phyloP scores from a whole-genome alignment of 2,329 filamentous ascomycete genomes.

The Graphilbum fragrans region DNA sequence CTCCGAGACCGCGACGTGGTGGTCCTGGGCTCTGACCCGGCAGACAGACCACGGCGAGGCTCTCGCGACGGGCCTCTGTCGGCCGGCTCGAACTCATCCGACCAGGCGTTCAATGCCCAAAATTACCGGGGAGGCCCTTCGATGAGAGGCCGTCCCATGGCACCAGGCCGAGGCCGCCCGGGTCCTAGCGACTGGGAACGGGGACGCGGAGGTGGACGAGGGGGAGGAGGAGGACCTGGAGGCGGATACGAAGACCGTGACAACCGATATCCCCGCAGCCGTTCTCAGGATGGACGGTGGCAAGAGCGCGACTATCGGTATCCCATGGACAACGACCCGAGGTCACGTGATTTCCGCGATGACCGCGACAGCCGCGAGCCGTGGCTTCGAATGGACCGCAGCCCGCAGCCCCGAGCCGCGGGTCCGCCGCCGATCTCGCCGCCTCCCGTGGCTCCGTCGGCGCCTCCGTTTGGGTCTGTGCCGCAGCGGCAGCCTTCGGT shows the following conservation, averaged over 20 bases:
- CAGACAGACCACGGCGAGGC: constrained; percentile 50
- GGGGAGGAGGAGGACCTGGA: too few species aligned
- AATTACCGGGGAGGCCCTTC: constrained; percentile 46
- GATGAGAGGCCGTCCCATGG: constrained; percentile 30
- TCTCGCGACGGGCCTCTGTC: constrained; percentile 64
- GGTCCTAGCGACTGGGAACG: constrained; percentile 43
- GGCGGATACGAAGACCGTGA: constrained; percentile 50
- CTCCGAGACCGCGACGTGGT: constrained; percentile 48
- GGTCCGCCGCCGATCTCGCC: constrained; percentile 37
- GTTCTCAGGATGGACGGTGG: constrained; percentile 54
- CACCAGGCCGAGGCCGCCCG: constrained; percentile 23
- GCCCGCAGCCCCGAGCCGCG: constrained; percentile 33
- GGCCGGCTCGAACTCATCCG: constrained; percentile 58
- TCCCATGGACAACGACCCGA: constrained; percentile 20
- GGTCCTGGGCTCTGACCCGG: constrained; percentile 50
- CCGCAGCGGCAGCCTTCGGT: constrained; percentile 30
- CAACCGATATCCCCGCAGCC: constrained; percentile 49
- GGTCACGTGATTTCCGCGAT: constrained; percentile 28
- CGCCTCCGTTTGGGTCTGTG: constrained; percentile 44
- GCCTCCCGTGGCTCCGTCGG: constrained; percentile 43
- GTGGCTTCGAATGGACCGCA: constrained; percentile 39
- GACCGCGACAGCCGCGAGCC: constrained; percentile 33
- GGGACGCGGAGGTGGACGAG: constrained; percentile 29
- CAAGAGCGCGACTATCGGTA: constrained; percentile 35
- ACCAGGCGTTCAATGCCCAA: constrained; percentile 45